Evolutionary conservation across 768 basidiomycete genomes (phyloP).

Genomic region (Leucogyrophana mollusca): DNA sequence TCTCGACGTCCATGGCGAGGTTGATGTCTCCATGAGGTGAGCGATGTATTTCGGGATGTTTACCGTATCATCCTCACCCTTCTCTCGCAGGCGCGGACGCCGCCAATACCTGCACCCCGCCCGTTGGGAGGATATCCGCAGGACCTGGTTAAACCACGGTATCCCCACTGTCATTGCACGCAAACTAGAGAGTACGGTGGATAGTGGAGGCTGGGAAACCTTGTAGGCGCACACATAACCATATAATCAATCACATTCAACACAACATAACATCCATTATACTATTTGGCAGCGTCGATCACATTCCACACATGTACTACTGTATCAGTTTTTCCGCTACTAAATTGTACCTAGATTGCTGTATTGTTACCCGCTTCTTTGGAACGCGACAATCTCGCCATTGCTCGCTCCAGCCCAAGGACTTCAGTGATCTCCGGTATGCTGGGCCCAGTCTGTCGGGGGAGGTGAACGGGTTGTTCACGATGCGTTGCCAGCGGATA

Average conservation of each 20-base stretch:
- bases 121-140: constrained; percentile 89
- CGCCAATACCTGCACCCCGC: constrained; percentile 83
- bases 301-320: no score
- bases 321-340: no score
- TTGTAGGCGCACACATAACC: constrained; percentile 38
- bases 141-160: constrained; percentile 86
- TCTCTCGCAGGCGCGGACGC: constrained; percentile 66
- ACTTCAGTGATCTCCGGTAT: constrained; percentile 39
- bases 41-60: constrained; percentile 10
- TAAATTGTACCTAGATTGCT: no score
- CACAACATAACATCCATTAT: background rate
- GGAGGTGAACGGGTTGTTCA: no score
- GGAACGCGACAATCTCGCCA: constrained; percentile 22
- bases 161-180: constrained; percentile 90
- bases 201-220: constrained; percentile 93
- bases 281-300: background rate
- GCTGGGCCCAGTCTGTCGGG: constrained; percentile 44
- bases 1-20: constrained; percentile 91
- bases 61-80: background rate
- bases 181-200: constrained; percentile 82
- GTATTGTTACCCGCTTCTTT: no score
- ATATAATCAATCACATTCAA: constrained; percentile 5
- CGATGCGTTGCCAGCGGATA: no score
- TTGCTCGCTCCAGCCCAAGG: constrained; percentile 30
- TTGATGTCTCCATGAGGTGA: constrained; percentile 89